phyloP scores from a whole-genome alignment of 2,329 filamentous ascomycete species.

The Aspergillus aculeatinus region DNA sequence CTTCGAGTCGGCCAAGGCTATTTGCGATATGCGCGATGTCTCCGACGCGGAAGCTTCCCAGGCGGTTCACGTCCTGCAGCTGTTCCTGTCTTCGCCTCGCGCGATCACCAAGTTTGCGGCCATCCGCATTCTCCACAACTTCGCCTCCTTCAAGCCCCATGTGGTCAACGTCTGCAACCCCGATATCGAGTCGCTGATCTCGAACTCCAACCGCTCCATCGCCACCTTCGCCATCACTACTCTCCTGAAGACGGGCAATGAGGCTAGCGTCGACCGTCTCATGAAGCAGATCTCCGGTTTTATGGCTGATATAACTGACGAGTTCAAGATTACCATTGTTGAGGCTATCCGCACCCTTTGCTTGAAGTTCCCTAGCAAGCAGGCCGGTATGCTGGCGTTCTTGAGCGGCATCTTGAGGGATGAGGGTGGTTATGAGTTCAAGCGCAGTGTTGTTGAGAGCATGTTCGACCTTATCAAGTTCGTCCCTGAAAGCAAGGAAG shows the following conservation, averaged over 20 bases:
- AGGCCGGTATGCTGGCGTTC: slow-evolving; percentile 96
- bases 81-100: slow-evolving; percentile 93
- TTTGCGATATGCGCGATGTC: slow-evolving; percentile 91
- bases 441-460: slow-evolving; percentile 94
- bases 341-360: slow-evolving; percentile 96
- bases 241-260: slow-evolving; percentile 95
- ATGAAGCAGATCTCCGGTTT: slow-evolving; percentile 99
- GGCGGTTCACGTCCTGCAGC: slow-evolving; percentile 90
- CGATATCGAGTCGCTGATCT: slow-evolving; percentile 94
- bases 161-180: slow-evolving; percentile 93
- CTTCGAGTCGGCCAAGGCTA: slow-evolving; percentile 97
- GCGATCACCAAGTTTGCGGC: slow-evolving; percentile 97
- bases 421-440: slow-evolving; percentile 97
- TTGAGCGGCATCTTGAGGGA: slow-evolving; percentile 94
- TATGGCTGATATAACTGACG: slow-evolving; percentile 98
- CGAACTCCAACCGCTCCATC: slow-evolving; percentile 94
- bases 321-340: slow-evolving; percentile 99
- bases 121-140: slow-evolving; percentile 92
- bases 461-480: slow-evolving; percentile 99
- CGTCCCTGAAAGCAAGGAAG: slow-evolving; percentile 79
- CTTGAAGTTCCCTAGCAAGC: slow-evolving; percentile 96
- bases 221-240: slow-evolving; percentile 98
- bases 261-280: slow-evolving; percentile 90
- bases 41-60: slow-evolving; percentile 88
- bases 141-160: slow-evolving; percentile 93